Evolutionary conservation across 495 filamentous ascomycete species (phyloP).

Genomic region (Evernia prunastri): DNA sequence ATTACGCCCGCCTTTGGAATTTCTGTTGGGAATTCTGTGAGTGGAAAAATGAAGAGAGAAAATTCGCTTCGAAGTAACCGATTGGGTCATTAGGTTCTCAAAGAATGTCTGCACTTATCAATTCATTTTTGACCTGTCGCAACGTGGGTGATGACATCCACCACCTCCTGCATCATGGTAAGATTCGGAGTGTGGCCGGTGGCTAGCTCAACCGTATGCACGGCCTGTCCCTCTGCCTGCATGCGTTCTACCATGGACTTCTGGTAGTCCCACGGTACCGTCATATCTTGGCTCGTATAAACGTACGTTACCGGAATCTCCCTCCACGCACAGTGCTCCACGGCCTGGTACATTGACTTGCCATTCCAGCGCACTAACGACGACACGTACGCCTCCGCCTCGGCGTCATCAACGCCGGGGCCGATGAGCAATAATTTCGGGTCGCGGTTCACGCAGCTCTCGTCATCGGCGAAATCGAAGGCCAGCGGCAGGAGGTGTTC

Average conservation of each 20-base stretch:
- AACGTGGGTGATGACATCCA: constrained; percentile 12
- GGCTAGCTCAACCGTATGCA: constrained; percentile 22
- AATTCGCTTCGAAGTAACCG: too few relatives aligned
- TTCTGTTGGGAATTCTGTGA: too few relatives aligned
- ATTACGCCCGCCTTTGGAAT: too few relatives aligned
- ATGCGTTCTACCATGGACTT: constrained; percentile 35
- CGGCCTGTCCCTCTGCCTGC: constrained; percentile 28
- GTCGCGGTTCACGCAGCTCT: constrained; percentile 25
- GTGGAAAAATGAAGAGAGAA: too few relatives aligned
- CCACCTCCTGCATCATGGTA: constrained; percentile 20
- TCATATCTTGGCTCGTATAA: constrained; percentile 33
- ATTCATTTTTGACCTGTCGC: background rate
- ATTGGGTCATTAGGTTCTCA: too few relatives aligned
- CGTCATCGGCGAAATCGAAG: constrained; percentile 32
- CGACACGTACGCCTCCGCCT: constrained; percentile 7
- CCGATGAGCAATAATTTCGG: constrained; percentile 20
- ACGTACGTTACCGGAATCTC: constrained; percentile 37
- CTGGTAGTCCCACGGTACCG: constrained; percentile 34
- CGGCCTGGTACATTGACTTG: constrained; percentile 14
- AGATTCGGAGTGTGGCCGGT: constrained; percentile 21
- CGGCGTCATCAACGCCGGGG: constrained; percentile 11
- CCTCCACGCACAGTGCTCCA: constrained; percentile 31
- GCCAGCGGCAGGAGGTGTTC: constrained; percentile 29
- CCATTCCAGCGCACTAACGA: constrained; percentile 20
- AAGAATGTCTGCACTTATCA: too few relatives aligned